Evolutionary conservation across 306 rosid species (phyloP), one percentile per base, ranked within the genome.

Genomic region (Rubus parviflorus): DNA sequence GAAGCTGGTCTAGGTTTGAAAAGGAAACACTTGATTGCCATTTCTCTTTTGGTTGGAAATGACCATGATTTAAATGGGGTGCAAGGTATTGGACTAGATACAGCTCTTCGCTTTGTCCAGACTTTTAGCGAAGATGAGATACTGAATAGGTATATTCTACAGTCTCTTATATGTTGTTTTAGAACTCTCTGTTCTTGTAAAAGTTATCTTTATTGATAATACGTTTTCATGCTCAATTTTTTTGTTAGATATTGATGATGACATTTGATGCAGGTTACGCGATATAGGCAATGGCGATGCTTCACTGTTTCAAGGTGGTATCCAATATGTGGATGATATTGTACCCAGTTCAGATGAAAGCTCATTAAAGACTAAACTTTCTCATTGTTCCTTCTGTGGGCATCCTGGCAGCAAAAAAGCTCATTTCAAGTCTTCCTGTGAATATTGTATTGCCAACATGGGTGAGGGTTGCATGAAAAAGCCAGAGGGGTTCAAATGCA

Each of bases 341-440:
- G 49, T 77, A 64, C 77, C 81, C 41, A 78, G 85, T 78, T 76
- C 52, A 51, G 88, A 76, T 38, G 81, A 57, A 64, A 90, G 72
- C 73, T 83, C 84, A 45, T 81, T 70, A 25, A 85, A 75, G 84
- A 80, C 40, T 66, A 95, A 87, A 82, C 73, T 74, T 82, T 76
- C 87, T 85, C 97, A 92, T 76, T 95, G 97, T 81, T 87, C 96
- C 75, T 88, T 92, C 83, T 92, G 97, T 82, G 99, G 97, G 81
- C 96, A 92, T 87, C 97, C 92, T n/a, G 97, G 97, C 80, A 88
- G 76, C 87, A 92, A 86, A 71, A 83, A 79, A 77, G 87, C 85
- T 66, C 97, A 95, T 81, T 52, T 77, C 77, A 88, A 86, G 84
- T 72, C 73, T 79, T 75, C 92, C 2, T 90, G 97, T 77, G 87